A percentile compares a stretch with the other conserved stretches of the same genome.
Conservation (phyloP, 208 protist species). For the Crithidia bombi region DNA sequence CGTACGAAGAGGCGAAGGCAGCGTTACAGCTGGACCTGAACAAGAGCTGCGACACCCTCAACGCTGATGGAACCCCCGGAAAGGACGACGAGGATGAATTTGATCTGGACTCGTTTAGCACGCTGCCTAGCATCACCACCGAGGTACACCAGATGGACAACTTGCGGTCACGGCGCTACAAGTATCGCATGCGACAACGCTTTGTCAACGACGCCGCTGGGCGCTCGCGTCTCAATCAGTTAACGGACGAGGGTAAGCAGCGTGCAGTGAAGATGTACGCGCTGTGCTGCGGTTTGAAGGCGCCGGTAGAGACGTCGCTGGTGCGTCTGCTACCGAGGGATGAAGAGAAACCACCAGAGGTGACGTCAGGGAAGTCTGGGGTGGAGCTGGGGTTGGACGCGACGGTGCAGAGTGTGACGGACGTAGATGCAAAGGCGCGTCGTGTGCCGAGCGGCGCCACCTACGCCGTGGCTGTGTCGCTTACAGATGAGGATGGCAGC, state of each 20-base stretch:
- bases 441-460: conserved; percentile 23
- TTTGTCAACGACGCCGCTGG: conserved; percentile 11
- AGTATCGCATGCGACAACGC: background rate
- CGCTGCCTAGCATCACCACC: conserved; percentile 21
- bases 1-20: background rate
- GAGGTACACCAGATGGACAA: conserved; percentile 9
- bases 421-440: background rate
- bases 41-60: background rate
- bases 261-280: conserved; percentile 71
- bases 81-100: conserved; percentile 32
- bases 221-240: background rate
- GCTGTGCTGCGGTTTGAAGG: conserved; percentile 57
- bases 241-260: conserved; percentile 61
- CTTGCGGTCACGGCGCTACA: background rate
- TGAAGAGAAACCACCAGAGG: background rate
- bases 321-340: conserved; percentile 32
- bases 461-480: conserved; percentile 20
- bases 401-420: background rate
- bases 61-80: background rate
- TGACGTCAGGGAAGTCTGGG: background rate
- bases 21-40: background rate
- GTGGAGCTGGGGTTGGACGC: background rate
- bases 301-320: conserved; percentile 38
- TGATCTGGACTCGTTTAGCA: conserved; percentile 37
- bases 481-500: conserved; percentile 26